These are phyloP conservation scores for Glomus cerebriforme DNA, from an alignment of 192 early-diverging fungal genomes.

Conservation along the genomic window DNA sequence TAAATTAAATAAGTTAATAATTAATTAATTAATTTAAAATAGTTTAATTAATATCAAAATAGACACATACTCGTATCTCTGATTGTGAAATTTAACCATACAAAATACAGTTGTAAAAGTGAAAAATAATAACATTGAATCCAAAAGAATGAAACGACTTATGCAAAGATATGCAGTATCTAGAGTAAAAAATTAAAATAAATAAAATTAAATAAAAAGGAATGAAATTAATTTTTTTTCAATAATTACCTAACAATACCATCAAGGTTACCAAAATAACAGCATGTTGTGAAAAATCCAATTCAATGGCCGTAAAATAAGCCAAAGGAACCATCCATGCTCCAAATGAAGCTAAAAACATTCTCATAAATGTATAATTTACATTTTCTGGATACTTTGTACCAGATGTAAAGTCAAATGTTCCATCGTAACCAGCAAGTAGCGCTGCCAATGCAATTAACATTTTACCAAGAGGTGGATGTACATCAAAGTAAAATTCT, in stretches of 20 bases:
- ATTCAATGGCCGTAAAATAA: conserved; percentile 80
- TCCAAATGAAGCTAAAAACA: conserved; percentile 88
- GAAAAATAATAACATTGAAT: conserved; percentile 93
- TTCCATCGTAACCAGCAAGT: conserved; percentile 83
- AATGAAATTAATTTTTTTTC: not conserved
- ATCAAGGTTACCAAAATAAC: conserved; percentile 73
- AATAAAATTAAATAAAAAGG: not conserved
- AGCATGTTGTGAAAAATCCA: conserved; percentile 69
- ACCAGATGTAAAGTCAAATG: conserved; percentile 84
- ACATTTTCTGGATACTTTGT: conserved; percentile 74
- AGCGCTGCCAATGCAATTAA: conserved; percentile 83
- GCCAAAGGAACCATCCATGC: conserved; percentile 86
- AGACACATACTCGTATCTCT: conserved; percentile 55
- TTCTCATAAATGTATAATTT: conserved; percentile 86
- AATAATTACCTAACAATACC: conserved; percentile 68
- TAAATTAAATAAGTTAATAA: conserved; percentile 28
- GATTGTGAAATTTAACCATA: conserved; percentile 74
- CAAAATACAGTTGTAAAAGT: conserved; percentile 71
- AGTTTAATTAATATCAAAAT: conserved; percentile 1
- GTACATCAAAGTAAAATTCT: conserved; percentile 97
- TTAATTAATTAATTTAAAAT: not conserved
- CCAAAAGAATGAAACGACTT: conserved; percentile 90
- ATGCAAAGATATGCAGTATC: conserved; percentile 78
- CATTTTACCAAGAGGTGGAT: conserved; percentile 98
- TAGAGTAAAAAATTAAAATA: conserved; percentile 12